Base-by-base conservation (phyloP, 2,329 filamentous ascomycete species). In the Apiospora kogelbergensis region DNA sequence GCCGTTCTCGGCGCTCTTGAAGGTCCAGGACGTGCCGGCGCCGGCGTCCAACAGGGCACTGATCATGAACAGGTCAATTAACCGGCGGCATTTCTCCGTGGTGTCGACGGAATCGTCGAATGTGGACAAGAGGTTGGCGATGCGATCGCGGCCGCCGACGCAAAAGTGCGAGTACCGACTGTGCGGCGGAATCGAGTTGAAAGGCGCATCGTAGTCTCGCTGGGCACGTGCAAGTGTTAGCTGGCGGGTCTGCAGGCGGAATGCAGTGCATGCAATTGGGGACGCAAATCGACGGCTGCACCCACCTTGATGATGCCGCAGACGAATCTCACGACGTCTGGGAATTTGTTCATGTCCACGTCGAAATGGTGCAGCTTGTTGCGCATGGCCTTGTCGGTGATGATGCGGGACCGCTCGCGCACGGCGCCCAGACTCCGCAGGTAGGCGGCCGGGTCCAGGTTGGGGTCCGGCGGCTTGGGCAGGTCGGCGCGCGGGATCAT, bases 231-330 rank as follows among this genome's bases (percentile, higher is more conserved):
- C 26, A 20, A 22, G 30, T 24, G 40, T 66, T 15, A 46, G 44
- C 44, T 30, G 5, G 65, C 9, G 11, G n/a, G 3, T 30, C 41
- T n/a, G n/a, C n/a, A n/a, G n/a, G n/a, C n/a, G n/a, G n/a, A n/a
- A n/a, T n/a, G n/a, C n/a, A n/a, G n/a, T n/a, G n/a, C n/a, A n/a
- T n/a, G n/a, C n/a, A n/a, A n/a, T n/a, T n/a, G n/a, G n/a, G n/a
- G n/a, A n/a, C 40, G 30, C 20, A 41, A 15, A 20, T n/a, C 37
- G 37, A 37, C 10, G 5, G 33, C 33, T 40, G n/a, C n/a, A 76
- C 85, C 73, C 83, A 95, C 94, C 91, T 97, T 97, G 84, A 98
- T 97, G 72, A 98, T 95, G 48, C 92, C 91, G n/a, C 95, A 91
- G 11, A 97, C 92, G 78, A 97, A 97, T 60, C 88, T 88, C 17